These are phyloP conservation scores for Mortierella sp. DNA, from an alignment of 371 early-diverging fungal species.

Conservation along the genomic window DNA sequence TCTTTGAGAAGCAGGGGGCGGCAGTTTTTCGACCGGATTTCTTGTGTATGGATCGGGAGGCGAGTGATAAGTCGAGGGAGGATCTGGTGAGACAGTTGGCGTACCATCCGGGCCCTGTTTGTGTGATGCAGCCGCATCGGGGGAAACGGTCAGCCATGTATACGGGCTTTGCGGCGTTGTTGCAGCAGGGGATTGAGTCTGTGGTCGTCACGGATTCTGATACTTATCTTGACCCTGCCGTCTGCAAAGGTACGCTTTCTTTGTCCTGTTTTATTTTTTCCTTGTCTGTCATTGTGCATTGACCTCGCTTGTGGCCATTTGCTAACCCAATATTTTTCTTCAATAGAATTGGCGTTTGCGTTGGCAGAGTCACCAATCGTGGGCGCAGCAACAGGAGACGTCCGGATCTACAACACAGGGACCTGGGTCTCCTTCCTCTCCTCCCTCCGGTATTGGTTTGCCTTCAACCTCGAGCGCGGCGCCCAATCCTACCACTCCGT, in stretches of 20 bases:
- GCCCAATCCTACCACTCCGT: conserved; percentile 74
- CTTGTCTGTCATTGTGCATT: neutral
- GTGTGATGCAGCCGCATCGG: conserved; percentile 71
- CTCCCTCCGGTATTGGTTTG: conserved; percentile 77
- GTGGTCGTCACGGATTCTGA: conserved; percentile 78
- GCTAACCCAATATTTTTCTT: neutral
- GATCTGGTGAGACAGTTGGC: conserved; percentile 51
- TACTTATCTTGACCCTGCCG: conserved; percentile 70
- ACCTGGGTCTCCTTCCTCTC: conserved; percentile 73
- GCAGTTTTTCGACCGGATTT: conserved; percentile 63
- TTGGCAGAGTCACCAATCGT: conserved; percentile 65
- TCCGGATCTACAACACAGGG: conserved; percentile 71
- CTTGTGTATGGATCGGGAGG: conserved; percentile 57
- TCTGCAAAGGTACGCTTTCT: conserved; percentile 48
- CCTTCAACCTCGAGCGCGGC: conserved; percentile 78
- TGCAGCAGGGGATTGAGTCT: conserved; percentile 69
- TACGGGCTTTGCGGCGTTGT: conserved; percentile 69
- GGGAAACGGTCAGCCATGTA: conserved; percentile 79
- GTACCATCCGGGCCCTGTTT: conserved; percentile 62
- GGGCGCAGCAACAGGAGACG: conserved; percentile 78
- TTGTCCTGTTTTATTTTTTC: neutral
- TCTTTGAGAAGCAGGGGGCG: conserved; percentile 64
- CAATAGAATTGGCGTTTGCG: conserved; percentile 65
- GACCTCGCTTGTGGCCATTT: neutral
- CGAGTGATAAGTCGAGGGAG: conserved; percentile 43